Evolutionary conservation across 2,329 filamentous ascomycete genomes (phyloP).

Genomic region (Geosmithia putterillii): DNA sequence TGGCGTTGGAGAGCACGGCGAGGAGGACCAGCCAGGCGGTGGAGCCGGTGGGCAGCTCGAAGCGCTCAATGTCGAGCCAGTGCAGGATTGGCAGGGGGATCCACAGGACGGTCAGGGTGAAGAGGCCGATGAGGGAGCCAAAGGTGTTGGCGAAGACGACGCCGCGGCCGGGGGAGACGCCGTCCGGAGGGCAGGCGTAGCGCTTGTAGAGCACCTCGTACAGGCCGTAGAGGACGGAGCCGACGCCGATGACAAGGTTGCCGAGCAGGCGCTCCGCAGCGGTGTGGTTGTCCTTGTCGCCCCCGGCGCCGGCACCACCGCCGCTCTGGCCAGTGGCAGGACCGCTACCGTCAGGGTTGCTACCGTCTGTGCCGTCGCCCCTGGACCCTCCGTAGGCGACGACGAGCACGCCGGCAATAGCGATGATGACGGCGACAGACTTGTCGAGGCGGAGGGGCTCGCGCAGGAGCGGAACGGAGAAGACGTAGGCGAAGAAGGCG

Average conservation of each 20-base stretch:
- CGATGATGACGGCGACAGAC: slow-evolving; percentile 72
- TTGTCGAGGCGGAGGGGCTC: slow-evolving; percentile 80
- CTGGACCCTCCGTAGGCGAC: slow-evolving; percentile 81
- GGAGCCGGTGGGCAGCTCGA: slow-evolving; percentile 67
- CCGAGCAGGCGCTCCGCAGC: slow-evolving; percentile 62
- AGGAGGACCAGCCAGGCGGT: slow-evolving; percentile 71
- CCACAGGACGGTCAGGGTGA: slow-evolving; percentile 84
- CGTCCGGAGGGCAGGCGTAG: slow-evolving; percentile 84
- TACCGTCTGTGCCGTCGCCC: slow-evolving; percentile 19
- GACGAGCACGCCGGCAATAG: slow-evolving; percentile 82
- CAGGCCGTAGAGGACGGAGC: slow-evolving; percentile 85
- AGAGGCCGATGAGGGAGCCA: slow-evolving; percentile 72
- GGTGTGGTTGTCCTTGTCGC: slow-evolving; percentile 12
- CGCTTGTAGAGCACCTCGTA: slow-evolving; percentile 97
- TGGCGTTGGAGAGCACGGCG: slow-evolving; percentile 76
- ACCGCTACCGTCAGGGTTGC: slow-evolving; percentile 24
- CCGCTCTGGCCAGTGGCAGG: no score
- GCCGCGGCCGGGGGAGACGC: slow-evolving; percentile 70
- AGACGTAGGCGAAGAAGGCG: slow-evolving; percentile 96
- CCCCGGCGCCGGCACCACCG: background rate
- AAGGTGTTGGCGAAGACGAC: slow-evolving; percentile 95
- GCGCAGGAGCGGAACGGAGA: slow-evolving; percentile 78
- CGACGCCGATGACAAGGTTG: slow-evolving; percentile 83
- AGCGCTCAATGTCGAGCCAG: slow-evolving; percentile 63
- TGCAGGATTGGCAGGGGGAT: slow-evolving; percentile 81